Base-by-base conservation (phyloP, 768 basidiomycete species). In the Termitomyces sp. region DNA sequence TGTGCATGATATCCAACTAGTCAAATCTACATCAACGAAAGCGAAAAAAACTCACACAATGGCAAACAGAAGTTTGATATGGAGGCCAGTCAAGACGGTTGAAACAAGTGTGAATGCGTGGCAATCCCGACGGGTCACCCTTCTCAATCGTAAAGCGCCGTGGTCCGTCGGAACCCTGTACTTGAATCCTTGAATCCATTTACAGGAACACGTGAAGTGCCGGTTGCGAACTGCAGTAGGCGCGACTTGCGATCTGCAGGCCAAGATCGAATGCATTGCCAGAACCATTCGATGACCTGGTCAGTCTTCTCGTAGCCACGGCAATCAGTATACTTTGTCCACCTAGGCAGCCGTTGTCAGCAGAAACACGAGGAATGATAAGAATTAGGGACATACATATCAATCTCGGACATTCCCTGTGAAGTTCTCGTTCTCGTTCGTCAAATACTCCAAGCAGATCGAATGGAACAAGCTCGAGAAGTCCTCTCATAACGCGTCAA, bases 131-230 rank as follows among this genome's bases (percentile, higher is more conserved):
- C 13, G 91, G 87, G 67, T 96, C 92, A 5, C 94, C 94, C 71
- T 95, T 95, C 72, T 97, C 94, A 57, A 97, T 94, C 11, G 94
- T 97, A 68, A 97, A 97, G 56, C 93, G 75, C 54, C 94, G 75
- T 2, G 94, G 94, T 0, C 94, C 94, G 70, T 97, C 94, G 0
- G 89, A 90, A 7, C 94, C 94, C 72, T 95, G 94, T 7, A 95
- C n/a, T n/a, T n/a, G n/a, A 76, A 65, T 96, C 94, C 66, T 94
- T 94, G 78, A 96, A 95, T 0, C 94, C 94, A 65, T 93, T 93
- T 62, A 94, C 92, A 9, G 93, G 88, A 25, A 89, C 82, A 56
- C 88, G 76, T 15, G 88, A 89, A 3, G 88, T 89, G 23, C 88
- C 88, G 2, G 91, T 94, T 4, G 90, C 89, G 70, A 95, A 95